Evolutionary conservation across 2,329 filamentous ascomycete species (phyloP).

Genomic region (Onygenales sp.): DNA sequence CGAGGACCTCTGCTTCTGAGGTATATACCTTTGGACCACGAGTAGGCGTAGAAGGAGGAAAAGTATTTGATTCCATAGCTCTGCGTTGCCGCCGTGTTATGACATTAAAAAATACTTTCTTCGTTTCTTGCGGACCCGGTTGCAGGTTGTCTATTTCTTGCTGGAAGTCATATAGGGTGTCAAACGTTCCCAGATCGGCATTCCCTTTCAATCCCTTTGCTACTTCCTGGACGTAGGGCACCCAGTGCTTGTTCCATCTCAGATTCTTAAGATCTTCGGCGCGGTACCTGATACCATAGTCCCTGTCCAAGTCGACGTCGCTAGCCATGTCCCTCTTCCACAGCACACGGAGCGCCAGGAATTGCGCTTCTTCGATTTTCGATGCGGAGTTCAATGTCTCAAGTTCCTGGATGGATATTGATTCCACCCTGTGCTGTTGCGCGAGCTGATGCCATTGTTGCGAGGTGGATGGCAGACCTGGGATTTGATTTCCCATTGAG

Average conservation of each 20-base stretch:
- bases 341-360: slow-evolving; percentile 5
- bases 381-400: slow-evolving; percentile 4
- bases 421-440: not conserved
- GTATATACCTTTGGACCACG: not conserved
- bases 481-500: not conserved
- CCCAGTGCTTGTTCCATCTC: not conserved
- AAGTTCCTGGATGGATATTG: not conserved
- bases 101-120: not conserved
- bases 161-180: slow-evolving; percentile 1
- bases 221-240: not conserved
- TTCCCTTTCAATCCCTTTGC: slow-evolving; percentile 1
- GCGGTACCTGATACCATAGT: not conserved
- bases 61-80: not conserved
- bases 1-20: not conserved
- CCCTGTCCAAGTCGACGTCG: not conserved
- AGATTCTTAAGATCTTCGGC: not conserved
- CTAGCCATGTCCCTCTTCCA: not conserved
- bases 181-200: slow-evolving; percentile 2
- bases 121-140: not conserved
- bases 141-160: not conserved
- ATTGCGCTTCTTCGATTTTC: slow-evolving; percentile 6
- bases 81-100: not conserved
- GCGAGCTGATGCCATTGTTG: not conserved
- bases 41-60: not conserved
- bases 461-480: not conserved